These are phyloP conservation scores for Pleurotus ostreatus DNA, from an alignment of 768 basidiomycete genomes.

Conservation along the genomic window DNA sequence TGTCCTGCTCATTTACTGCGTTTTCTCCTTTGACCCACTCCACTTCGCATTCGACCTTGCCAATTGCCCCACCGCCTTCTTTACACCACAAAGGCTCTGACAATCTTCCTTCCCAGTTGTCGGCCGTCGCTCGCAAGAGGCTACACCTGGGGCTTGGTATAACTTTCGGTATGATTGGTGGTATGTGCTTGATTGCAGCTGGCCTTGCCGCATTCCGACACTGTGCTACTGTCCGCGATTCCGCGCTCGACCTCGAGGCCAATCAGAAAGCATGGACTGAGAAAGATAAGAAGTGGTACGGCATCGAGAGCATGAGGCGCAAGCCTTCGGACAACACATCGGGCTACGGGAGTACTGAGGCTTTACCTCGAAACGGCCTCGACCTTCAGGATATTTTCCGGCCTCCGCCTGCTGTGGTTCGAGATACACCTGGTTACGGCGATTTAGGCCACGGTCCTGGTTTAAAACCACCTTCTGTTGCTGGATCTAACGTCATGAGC, in stretches of 20 bases:
- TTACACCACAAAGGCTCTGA: constrained; percentile 34
- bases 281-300: constrained; percentile 69
- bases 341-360: constrained; percentile 13
- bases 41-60: constrained; percentile 61
- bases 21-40: constrained; percentile 65
- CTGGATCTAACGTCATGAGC: constrained; percentile 40
- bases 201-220: constrained; percentile 53
- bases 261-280: constrained; percentile 55
- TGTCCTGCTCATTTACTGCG: constrained; percentile 60
- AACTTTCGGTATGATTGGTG: constrained; percentile 60
- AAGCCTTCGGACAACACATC: constrained; percentile 10
- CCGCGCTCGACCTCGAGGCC: constrained; percentile 57
- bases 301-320: constrained; percentile 31
- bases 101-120: constrained; percentile 29
- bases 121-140: constrained; percentile 39
- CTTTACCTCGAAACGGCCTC: constrained; percentile 13
- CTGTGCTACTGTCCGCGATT: constrained; percentile 55
- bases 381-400: constrained; percentile 8
- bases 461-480: neutral
- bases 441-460: constrained; percentile 39
- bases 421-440: constrained; percentile 21
- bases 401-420: constrained; percentile 12
- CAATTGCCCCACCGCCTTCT: constrained; percentile 40
- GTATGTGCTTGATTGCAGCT: constrained; percentile 48
- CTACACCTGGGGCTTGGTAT: constrained; percentile 58